Evolutionary conservation across 2,329 filamentous ascomycete species (phyloP), one percentile per base, ranked within the genome.

Genomic region (Bimuria novae-zelandiae): DNA sequence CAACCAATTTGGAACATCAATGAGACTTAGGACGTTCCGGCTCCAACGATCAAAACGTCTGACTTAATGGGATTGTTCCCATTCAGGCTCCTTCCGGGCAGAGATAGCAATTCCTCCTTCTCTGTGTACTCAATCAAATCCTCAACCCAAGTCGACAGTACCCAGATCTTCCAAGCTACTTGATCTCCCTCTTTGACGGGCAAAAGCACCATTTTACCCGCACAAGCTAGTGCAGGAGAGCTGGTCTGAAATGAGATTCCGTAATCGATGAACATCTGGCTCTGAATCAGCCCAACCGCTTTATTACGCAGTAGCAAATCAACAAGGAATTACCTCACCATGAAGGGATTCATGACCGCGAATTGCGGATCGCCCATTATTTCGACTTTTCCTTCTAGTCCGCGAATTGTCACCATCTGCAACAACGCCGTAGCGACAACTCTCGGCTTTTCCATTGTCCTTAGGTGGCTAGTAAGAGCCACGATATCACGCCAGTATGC

Each of bases 31-130:
- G 47, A 51, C 8, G 48, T 51, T 17, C 51, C 54, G 16, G 39
- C 54, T 19, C 54, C 54, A 14, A 57, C 40, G 16, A 57, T 51
- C 30, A 54, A 51, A 10, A 57, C 54, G 4, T 57, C 51, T 14
- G 43, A 54, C 4, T 42, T 22, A 36, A 57, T 40, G 8, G 12
- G 17, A 3, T 25, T 36, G 7, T 32, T 25, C 16, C 12, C 29
- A 14, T 37, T 12, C 43, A 54, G 4, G 33, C 19, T 10, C 12
- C 3, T 16, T 39, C 35, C 39, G 8, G 16, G 27, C 7, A 50
- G 54, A 21, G 19, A 36, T 1, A 56, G 46, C 35, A 53, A 33
- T 2, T 39, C 10, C 17, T 54, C 41, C 16, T 56, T 23, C 30
- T 51, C 51, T 14, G 40, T 22, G 25, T 51, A 36, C 4, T 45